Evolutionary conservation across 768 basidiomycete genomes (phyloP).

Genomic region (Pleurotus djamor): DNA sequence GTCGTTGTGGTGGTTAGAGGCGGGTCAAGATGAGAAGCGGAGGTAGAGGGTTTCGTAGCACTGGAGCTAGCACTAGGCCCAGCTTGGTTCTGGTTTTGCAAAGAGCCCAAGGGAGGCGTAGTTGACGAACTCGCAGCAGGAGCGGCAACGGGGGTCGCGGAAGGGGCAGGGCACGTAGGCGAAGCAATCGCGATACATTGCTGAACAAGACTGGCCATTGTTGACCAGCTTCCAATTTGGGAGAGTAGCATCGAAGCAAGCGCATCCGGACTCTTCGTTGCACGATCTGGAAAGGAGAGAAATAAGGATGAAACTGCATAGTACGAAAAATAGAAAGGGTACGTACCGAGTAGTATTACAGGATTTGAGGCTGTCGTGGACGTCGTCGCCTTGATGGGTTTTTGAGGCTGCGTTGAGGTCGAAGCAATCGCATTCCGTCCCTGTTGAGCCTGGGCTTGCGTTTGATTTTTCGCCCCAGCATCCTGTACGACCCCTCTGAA

Average conservation of each 20-base stretch:
- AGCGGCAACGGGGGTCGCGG: background rate
- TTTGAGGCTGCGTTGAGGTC: too few relatives aligned
- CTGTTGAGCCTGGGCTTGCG: background rate
- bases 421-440: background rate
- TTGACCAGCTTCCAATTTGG: background rate
- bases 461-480: background rate
- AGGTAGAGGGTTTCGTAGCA: background rate
- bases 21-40: background rate
- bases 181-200: background rate
- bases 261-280: background rate
- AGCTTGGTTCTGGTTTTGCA: too few relatives aligned
- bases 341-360: background rate
- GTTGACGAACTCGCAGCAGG: too few relatives aligned
- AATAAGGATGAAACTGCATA: background rate
- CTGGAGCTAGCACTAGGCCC: too few relatives aligned
- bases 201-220: background rate
- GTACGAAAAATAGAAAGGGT: background rate
- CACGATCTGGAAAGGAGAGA: background rate
- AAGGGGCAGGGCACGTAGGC: background rate
- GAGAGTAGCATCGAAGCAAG: background rate
- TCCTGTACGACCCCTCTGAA: background rate
- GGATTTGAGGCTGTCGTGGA: too few relatives aligned
- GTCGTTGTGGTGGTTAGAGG: background rate
- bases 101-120: too few relatives aligned
- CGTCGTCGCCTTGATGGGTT: too few relatives aligned